phyloP scores from a whole-genome alignment of 2,329 filamentous ascomycete species.

The Didymella arachidicola region DNA sequence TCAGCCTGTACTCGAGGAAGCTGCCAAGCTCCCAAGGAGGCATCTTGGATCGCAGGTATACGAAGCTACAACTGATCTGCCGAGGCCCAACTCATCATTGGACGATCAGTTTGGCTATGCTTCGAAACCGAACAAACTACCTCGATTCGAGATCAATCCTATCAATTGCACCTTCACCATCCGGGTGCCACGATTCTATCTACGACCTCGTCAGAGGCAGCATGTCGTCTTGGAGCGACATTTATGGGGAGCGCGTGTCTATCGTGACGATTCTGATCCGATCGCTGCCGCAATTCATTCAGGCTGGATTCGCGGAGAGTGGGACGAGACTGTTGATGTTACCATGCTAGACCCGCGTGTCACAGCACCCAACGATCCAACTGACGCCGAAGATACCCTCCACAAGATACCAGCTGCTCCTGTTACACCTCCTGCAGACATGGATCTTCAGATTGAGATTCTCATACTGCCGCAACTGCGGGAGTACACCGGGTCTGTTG shows the following conservation, averaged over 20 bases:
- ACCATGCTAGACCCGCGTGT: slow-evolving; percentile 67
- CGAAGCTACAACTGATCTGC: slow-evolving; percentile 67
- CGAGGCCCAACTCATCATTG: slow-evolving; percentile 50
- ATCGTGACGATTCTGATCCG: slow-evolving; percentile 94
- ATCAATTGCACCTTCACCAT: slow-evolving; percentile 87
- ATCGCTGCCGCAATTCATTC: slow-evolving; percentile 92
- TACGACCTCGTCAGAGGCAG: slow-evolving; percentile 74
- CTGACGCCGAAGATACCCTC: slow-evolving; percentile 54
- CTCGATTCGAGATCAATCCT: slow-evolving; percentile 77
- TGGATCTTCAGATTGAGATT: slow-evolving; percentile 86
- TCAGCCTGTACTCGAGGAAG: slow-evolving; percentile 70
- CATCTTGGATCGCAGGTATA: slow-evolving; percentile 90
- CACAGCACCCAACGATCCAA: slow-evolving; percentile 53
- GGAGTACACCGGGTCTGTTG: slow-evolving; percentile 75
- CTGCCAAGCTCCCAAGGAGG: slow-evolving; percentile 73
- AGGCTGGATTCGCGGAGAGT: slow-evolving; percentile 90
- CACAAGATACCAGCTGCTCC: slow-evolving; percentile 60
- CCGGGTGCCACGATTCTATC: slow-evolving; percentile 80
- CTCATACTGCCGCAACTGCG: slow-evolving; percentile 81
- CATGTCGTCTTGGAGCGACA: slow-evolving; percentile 83
- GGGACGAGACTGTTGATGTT: slow-evolving; percentile 78
- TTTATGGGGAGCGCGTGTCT: slow-evolving; percentile 92
- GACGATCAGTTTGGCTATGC: slow-evolving; percentile 66
- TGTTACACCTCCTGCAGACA: slow-evolving; percentile 68
- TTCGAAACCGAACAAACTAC: slow-evolving; percentile 73